Percentiles rank a stretch among this genome's conserved stretches.
These are phyloP conservation scores for Cordyceps farinosa DNA, from an alignment of 2,329 filamentous ascomycete species.

Conservation along the genomic window DNA sequence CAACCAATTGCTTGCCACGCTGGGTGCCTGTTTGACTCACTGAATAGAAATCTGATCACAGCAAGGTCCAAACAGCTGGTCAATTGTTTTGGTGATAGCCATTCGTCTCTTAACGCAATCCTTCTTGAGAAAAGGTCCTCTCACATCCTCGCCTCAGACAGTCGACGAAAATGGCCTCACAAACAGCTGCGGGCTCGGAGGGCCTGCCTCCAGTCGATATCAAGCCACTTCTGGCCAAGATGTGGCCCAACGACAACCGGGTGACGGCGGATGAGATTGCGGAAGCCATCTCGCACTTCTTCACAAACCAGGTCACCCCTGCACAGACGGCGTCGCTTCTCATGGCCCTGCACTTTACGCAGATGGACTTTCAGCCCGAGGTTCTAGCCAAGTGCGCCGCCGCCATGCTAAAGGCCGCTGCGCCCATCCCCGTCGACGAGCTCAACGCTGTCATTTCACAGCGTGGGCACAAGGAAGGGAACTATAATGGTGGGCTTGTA, in stretches of 20 bases:
- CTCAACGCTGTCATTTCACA: constrained; percentile 59
- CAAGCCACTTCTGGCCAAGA: constrained; percentile 67
- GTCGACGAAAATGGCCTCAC: constrained; percentile 30
- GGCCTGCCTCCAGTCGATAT: constrained; percentile 49
- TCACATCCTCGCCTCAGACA: not conserved
- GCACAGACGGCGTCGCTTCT: constrained; percentile 84
- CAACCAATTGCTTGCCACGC: not conserved
- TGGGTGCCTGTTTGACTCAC: not conserved
- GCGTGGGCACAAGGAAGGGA: constrained; percentile 63
- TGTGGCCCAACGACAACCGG: constrained; percentile 57
- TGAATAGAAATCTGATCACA: not conserved
- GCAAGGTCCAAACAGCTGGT: not conserved
- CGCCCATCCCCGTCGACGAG: constrained; percentile 61
- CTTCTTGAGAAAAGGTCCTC: not conserved
- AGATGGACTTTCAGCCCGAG: constrained; percentile 76
- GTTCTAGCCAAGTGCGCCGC: constrained; percentile 81
- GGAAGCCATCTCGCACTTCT: constrained; percentile 84
- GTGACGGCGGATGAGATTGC: constrained; percentile 81
- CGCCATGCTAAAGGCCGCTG: constrained; percentile 78
- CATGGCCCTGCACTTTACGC: constrained; percentile 88
- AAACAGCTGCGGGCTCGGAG: constrained; percentile 27
- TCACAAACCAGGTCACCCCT: constrained; percentile 83
- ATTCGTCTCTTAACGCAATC: not conserved
- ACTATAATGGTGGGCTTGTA: constrained; percentile 80
- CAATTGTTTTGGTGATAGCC: not conserved